Evolutionary conservation across 2,329 filamentous ascomycete genomes (phyloP).

Genomic region (Fusarium citri): DNA sequence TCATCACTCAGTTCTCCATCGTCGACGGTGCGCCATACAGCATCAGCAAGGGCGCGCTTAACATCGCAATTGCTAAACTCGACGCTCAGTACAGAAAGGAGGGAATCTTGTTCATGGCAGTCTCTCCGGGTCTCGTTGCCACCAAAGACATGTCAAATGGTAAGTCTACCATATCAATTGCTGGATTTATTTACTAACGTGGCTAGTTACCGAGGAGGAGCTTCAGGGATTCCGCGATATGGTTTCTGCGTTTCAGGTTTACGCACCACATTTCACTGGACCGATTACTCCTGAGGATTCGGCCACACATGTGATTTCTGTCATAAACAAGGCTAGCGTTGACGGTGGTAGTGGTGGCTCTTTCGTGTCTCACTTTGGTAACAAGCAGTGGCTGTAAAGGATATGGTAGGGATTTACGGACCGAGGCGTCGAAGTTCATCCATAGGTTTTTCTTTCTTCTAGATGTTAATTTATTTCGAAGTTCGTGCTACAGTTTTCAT

Average conservation of each 20-base stretch:
- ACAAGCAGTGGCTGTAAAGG: slow-evolving; percentile 62
- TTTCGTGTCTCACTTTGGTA: slow-evolving; percentile 66
- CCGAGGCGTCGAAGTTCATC: background rate
- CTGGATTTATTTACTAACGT: background rate
- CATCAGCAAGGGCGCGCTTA: slow-evolving; percentile 64
- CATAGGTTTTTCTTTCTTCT: background rate
- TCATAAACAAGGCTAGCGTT: slow-evolving; percentile 50
- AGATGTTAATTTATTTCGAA: background rate
- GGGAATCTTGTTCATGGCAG: slow-evolving; percentile 63
- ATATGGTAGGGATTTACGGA: background rate
- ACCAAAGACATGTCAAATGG: slow-evolving; percentile 49
- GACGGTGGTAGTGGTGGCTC: slow-evolving; percentile 60
- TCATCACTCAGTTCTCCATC: slow-evolving; percentile 54
- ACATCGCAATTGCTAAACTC: slow-evolving; percentile 65
- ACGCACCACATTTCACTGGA: slow-evolving; percentile 55
- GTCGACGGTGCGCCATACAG: slow-evolving; percentile 55
- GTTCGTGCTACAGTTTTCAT: fast-evolving
- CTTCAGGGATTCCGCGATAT: slow-evolving; percentile 38
- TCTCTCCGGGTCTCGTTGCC: slow-evolving; percentile 65
- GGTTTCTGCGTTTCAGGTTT: slow-evolving; percentile 48
- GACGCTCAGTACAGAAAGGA: slow-evolving; percentile 60
- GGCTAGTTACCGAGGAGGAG: slow-evolving; percentile 45
- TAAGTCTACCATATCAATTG: slow-evolving; percentile 18
- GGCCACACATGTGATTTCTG: slow-evolving; percentile 48
- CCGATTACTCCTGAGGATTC: slow-evolving; percentile 53